Evolutionary conservation across 1,284 basidiomycete genomes (phyloP), one percentile per base, ranked within the genome.

Genomic region (Neolentinus lepideus): DNA sequence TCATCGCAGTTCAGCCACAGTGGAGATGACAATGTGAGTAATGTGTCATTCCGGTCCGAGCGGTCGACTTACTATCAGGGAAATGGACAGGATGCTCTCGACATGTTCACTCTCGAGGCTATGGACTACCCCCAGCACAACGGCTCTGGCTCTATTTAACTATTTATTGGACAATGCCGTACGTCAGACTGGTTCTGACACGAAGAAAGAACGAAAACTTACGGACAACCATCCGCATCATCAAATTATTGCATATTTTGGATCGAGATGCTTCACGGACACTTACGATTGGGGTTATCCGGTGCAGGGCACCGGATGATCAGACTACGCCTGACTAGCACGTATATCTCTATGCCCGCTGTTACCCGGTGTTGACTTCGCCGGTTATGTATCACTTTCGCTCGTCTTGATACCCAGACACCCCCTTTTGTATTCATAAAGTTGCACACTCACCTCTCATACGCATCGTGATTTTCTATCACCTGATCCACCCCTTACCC

Each of bases 391-490:
- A 43, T 43, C 38, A n/a, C 12, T 21, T 43, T 43, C 38, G 38
- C 38, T 43, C n/a, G 38, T n/a, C 38, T 43, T 21, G 38, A 43
- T 43, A 43, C 38, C 38, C 38, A 43, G 8, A 43, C 38, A 43
- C 38, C 38, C 38, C 38, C n/a, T 35, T 43, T 43, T 43, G 38
- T 43, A 43, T 43, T 43, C 38, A 43, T 43, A 43, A 43, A 43
- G 12, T n/a, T 43, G 29, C 29, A 43, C 38, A 43, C 38, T 43
- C 38, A 43, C 38, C 38, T 43, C 38, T 43, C 38, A 43, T 16
- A n/a, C 38, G 16, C 38, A n/a, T 43, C 38, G 33, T 16, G 33
- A 9, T 16, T 16, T 16, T 16, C 33, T 35, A 43, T 16, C 38
- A 6, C 38, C 38, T 4, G 38, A 43, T 43, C 19, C 16, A 35